A percentile compares a stretch with the other conserved stretches of the same genome.
Evolutionary conservation across 352 stramenopile genomes (phyloP).

Genomic region (Phytophthora europaea): DNA sequence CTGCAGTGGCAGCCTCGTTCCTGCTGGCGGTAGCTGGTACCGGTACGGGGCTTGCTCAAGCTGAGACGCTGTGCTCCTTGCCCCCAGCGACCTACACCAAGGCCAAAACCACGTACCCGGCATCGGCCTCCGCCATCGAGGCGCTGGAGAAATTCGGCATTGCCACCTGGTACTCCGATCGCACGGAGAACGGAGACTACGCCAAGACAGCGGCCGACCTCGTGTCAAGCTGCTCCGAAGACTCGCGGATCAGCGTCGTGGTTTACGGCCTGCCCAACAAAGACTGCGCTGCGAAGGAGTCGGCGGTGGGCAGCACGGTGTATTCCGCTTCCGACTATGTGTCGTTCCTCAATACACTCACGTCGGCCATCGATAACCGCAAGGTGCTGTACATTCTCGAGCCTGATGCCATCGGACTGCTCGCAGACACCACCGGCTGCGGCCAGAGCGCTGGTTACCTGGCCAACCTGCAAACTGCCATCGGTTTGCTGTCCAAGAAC

Average conservation of each 20-base stretch:
- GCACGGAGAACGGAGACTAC: constrained; percentile 49
- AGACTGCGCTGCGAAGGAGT: constrained; percentile 72
- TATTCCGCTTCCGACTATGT: constrained; percentile 60
- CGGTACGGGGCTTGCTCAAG: constrained; percentile 22
- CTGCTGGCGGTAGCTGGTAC: constrained; percentile 10
- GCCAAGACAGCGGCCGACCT: constrained; percentile 40
- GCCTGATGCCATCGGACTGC: constrained; percentile 69
- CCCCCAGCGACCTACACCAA: constrained; percentile 50
- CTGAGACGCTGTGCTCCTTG: constrained; percentile 63
- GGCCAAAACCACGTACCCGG: constrained; percentile 58
- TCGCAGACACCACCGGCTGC: constrained; percentile 45
- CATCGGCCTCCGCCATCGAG: constrained; percentile 55
- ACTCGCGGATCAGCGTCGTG: constrained; percentile 64
- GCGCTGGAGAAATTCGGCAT: constrained; percentile 64
- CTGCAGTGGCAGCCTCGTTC: constrained; percentile 15
- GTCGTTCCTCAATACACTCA: constrained; percentile 58
- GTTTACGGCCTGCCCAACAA: constrained; percentile 84
- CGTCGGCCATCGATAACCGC: constrained; percentile 51
- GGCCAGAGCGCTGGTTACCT: constrained; percentile 58
- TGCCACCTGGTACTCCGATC: constrained; percentile 79
- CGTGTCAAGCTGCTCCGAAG: constrained; percentile 43
- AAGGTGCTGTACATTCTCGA: constrained; percentile 81
- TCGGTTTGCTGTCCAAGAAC: constrained; percentile 62
- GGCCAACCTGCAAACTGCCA: constrained; percentile 59
- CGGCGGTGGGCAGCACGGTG: constrained; percentile 41